A percentile compares a stretch with the other conserved stretches of the same genome.
These are phyloP conservation scores for Penicillium maclennaniae DNA, from an alignment of 495 filamentous ascomycete species.

Conservation along the genomic window DNA sequence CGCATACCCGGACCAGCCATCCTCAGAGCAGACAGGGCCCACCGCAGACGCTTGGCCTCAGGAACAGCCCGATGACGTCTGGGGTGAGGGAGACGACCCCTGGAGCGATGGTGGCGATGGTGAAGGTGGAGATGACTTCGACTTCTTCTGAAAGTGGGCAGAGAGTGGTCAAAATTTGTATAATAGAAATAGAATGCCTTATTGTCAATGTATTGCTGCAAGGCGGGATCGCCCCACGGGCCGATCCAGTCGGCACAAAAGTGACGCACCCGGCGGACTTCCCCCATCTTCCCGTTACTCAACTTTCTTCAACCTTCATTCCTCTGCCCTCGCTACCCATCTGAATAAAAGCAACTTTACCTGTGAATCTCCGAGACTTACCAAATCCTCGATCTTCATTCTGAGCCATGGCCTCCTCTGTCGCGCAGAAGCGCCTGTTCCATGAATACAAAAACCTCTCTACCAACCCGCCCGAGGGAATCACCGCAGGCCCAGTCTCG, in stretches of 20 bases:
- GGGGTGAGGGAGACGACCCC: slow-evolving; percentile 27
- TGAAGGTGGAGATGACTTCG: slow-evolving; percentile 36
- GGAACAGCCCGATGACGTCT: slow-evolving; percentile 4
- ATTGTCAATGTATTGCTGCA: slow-evolving; percentile 1
- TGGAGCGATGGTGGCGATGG: slow-evolving; percentile 33
- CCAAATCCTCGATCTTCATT: not conserved
- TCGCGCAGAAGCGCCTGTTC: slow-evolving; percentile 86
- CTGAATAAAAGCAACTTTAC: not conserved
- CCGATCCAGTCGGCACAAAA: slow-evolving; percentile 3
- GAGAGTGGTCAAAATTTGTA: slow-evolving; percentile 3
- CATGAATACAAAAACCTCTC: slow-evolving; percentile 91
- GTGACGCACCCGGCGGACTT: slow-evolving; percentile 11
- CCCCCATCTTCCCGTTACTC: not conserved
- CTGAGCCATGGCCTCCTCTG: slow-evolving; percentile 38
- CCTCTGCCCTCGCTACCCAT: not conserved
- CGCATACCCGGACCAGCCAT: slow-evolving; percentile 3
- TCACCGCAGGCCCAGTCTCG: slow-evolving; percentile 86
- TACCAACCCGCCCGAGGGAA: slow-evolving; percentile 83
- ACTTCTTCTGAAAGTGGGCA: slow-evolving; percentile 28
- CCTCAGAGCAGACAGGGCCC: slow-evolving; percentile 21
- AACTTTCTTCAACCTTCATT: not conserved
- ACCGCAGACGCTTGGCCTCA: slow-evolving; percentile 37
- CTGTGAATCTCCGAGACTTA: not conserved
- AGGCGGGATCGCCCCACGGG: slow-evolving; percentile 12
- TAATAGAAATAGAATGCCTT: slow-evolving; percentile 13